Evolutionary conservation across 2,329 filamentous ascomycete species (phyloP), one percentile per base, ranked within the genome.

Genomic region (Diaporthe sp.): DNA sequence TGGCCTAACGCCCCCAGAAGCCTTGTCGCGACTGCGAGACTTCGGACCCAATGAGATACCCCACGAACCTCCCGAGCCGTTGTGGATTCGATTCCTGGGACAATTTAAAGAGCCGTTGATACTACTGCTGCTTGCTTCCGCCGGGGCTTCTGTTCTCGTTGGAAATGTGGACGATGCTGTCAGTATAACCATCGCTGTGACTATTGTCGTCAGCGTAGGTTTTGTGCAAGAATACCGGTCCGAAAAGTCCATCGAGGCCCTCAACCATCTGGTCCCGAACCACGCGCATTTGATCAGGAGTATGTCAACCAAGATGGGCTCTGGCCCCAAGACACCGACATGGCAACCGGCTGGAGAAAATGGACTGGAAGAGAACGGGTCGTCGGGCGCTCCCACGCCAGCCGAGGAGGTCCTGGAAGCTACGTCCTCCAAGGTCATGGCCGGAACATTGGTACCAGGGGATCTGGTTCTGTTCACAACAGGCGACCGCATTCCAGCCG

Each of bases 161-260:
- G 95, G 96, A 69, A 99, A 99, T 81, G 92, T 93, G 81, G 96
- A 98, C 79, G 97, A 99, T 85, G 96, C 96, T 8, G 86, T 99
- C 79, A 98, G 96, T 83, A 99, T 99, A 80, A 94, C 96, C 0
- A 92, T 98, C 42, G 97, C 97, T 2, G 97, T 99, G 30, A 98
- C 96, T 35, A 99, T 99, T 78, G 97, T 99, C 8, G 96, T 99
- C 32, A 94, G 93, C 0, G 97, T 99, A 55, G 97, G 96, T 2
- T 99, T 99, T 79, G 92, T 98, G 70, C 97, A 99, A 82, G 97
- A 99, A 84, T 99, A 99, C 83, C 90, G 97, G 74, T 98, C 97
- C 10, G 97, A 99, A 82, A 97, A 99, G 84, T 98, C 96, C 3
- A 92, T 99, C 77, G 97, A 99, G 83, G 97, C 97, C 27, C 87